phyloP scores from a whole-genome alignment of 2,329 filamentous ascomycete genomes.

The Fusarium mexicanum region DNA sequence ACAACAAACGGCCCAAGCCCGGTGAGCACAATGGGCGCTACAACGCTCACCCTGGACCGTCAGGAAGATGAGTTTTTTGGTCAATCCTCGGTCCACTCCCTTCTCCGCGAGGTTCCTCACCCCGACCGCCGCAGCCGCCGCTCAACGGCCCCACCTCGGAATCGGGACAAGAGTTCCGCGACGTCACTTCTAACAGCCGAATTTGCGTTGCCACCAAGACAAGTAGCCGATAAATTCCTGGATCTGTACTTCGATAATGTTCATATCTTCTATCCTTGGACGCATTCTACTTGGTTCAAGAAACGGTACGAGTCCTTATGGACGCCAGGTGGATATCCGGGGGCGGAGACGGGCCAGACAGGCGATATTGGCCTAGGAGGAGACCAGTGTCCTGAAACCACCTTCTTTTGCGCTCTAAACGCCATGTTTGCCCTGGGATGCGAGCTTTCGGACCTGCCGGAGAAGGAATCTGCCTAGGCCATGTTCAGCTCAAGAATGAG shows the following conservation, averaged over 20 bases:
- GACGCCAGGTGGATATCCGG: neutral
- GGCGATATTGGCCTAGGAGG: neutral
- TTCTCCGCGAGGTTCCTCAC: constrained; percentile 1
- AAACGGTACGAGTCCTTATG: neutral
- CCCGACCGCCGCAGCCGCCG: neutral
- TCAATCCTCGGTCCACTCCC: neutral
- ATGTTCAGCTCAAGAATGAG: neutral
- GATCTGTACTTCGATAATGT: neutral
- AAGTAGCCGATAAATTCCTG: neutral
- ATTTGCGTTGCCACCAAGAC: neutral
- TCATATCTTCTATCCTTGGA: constrained; percentile 5
- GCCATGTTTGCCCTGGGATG: neutral
- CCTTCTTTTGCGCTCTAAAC: neutral
- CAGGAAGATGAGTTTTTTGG: neutral
- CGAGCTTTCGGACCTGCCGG: neutral
- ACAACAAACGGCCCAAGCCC: neutral
- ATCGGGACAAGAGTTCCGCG: neutral
- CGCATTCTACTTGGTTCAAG: neutral
- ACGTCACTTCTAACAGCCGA: neutral
- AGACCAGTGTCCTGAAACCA: neutral
- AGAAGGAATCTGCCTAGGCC: neutral
- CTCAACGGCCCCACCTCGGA: neutral
- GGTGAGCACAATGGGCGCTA: constrained; percentile 12
- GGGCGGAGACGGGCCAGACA: fast-evolving
- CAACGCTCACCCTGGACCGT: neutral